Evolutionary conservation across 2,329 filamentous ascomycete genomes (phyloP).

Genomic region (Boeremia exigua): DNA sequence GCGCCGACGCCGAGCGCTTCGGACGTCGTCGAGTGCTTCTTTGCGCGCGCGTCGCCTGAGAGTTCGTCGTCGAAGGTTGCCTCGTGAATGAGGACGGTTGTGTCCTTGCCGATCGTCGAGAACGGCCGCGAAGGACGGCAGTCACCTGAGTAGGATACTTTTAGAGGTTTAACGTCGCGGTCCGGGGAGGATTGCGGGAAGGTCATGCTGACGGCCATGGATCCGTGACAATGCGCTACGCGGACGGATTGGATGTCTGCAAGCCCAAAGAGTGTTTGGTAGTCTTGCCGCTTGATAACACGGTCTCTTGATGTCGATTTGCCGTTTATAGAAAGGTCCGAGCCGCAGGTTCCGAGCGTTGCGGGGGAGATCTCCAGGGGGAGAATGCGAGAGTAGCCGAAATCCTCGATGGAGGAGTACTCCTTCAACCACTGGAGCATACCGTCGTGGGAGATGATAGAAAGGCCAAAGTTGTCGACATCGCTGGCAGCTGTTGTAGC

Average conservation of each 20-base stretch:
- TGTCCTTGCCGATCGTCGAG: slow-evolving; percentile 70
- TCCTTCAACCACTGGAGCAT: slow-evolving; percentile 82
- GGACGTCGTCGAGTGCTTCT: slow-evolving; percentile 87
- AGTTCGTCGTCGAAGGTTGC: slow-evolving; percentile 94
- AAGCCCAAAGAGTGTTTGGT: slow-evolving; percentile 65
- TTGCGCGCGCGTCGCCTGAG: slow-evolving; percentile 75
- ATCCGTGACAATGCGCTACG: slow-evolving; percentile 80
- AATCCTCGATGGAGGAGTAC: slow-evolving; percentile 78
- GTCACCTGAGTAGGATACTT: slow-evolving; percentile 92
- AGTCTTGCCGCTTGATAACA: slow-evolving; percentile 29
- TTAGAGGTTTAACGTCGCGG: slow-evolving; percentile 64
- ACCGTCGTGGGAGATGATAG: slow-evolving; percentile 69
- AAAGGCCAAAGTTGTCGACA: slow-evolving; percentile 30
- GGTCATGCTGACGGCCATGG: slow-evolving; percentile 77
- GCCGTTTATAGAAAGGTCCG: slow-evolving; percentile 36
- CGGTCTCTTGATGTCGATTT: slow-evolving; percentile 5
- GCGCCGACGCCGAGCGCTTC: slow-evolving; percentile 82
- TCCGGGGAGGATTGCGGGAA: slow-evolving; percentile 63
- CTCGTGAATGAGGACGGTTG: slow-evolving; percentile 90
- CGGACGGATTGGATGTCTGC: slow-evolving; percentile 67
- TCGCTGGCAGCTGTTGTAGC: slow-evolving; percentile 46
- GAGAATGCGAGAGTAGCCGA: slow-evolving; percentile 68
- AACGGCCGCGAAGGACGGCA: slow-evolving; percentile 76
- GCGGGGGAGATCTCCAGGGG: slow-evolving; percentile 54
- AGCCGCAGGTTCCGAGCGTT: slow-evolving; percentile 22